Conservation (phyloP, 1,284 basidiomycete genomes). For the Ceratobasidium theobromae region DNA sequence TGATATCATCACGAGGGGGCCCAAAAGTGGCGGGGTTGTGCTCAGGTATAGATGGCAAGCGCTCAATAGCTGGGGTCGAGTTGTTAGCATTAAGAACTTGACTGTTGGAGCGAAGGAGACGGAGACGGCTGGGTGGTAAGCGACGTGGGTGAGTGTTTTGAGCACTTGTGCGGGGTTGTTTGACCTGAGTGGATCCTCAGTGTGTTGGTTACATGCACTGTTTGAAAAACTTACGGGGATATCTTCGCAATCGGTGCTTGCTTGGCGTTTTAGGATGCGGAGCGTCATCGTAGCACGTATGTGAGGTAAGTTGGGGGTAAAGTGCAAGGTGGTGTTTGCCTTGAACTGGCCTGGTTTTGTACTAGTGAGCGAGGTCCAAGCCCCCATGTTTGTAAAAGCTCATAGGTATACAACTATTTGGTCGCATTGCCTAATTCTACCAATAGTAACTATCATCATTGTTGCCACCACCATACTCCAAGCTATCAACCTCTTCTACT, state of each 20-base stretch:
- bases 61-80: not conserved
- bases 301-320: not conserved
- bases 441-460: too few relatives aligned
- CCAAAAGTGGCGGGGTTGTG: not conserved
- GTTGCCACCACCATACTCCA: too few relatives aligned
- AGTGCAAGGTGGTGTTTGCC: not conserved
- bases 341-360: not conserved
- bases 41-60: not conserved
- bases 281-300: not conserved
- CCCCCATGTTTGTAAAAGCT: too few relatives aligned
- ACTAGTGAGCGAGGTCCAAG: too few relatives aligned
- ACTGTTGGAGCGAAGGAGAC: slow-evolving; percentile 14
- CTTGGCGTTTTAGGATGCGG: slow-evolving; percentile 10
- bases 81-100: not conserved
- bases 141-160: slow-evolving; percentile 6
- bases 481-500: too few relatives aligned
- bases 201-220: not conserved
- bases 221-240: not conserved
- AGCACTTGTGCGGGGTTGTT: not conserved
- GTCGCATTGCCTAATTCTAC: too few relatives aligned
- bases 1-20: not conserved
- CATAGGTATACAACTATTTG: too few relatives aligned
- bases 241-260: not conserved
- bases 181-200: not conserved
- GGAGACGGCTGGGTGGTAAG: not conserved